phyloP scores from a whole-genome alignment of 2,329 filamentous ascomycete species.

The Alternaria conjuncta region DNA sequence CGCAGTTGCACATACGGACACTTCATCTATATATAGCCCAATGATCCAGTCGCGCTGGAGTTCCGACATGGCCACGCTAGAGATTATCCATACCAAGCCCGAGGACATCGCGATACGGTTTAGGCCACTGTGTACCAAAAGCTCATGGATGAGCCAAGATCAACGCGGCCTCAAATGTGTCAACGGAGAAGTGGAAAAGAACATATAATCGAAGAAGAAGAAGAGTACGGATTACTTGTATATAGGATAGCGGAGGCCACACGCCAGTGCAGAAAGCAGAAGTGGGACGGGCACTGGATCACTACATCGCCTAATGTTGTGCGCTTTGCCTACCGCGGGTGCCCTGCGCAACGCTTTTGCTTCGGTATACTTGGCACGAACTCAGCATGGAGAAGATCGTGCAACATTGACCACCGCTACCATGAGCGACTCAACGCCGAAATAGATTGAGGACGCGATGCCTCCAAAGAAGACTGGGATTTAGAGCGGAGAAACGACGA shows the following conservation, averaged over 20 bases:
- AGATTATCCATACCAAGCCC: neutral
- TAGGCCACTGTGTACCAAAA: too few relatives aligned
- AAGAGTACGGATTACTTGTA: neutral
- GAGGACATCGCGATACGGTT: neutral
- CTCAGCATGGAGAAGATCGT: neutral
- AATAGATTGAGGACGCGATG: neutral
- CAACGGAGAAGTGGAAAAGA: neutral
- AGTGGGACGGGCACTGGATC: neutral
- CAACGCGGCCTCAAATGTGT: neutral
- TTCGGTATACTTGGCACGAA: neutral
- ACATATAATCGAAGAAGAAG: neutral
- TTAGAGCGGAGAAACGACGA: neutral
- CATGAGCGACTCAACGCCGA: neutral
- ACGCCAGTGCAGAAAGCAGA: neutral
- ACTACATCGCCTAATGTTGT: neutral
- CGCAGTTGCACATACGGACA: neutral
- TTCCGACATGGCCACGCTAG: neutral
- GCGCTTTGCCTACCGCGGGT: neutral
- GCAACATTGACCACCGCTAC: neutral
- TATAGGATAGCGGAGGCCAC: neutral
- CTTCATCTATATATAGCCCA: neutral
- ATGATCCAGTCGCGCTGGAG: neutral
- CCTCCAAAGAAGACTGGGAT: neutral
- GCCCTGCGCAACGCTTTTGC: neutral
- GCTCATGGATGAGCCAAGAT: neutral